These are phyloP conservation scores for Senna tora DNA, from an alignment of 306 rosid genomes.

Conservation along the genomic window DNA sequence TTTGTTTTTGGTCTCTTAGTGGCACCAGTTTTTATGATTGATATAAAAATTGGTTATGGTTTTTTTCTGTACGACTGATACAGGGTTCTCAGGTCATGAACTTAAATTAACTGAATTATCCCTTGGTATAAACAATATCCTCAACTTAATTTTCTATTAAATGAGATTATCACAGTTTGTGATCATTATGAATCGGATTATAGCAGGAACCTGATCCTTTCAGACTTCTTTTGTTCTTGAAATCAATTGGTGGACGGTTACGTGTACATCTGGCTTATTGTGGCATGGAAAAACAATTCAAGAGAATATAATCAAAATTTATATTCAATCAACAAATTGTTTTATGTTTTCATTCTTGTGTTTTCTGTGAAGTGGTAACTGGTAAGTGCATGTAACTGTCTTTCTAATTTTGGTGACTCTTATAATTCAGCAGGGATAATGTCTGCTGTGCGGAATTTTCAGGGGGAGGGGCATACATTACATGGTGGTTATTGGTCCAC, in stretches of 20 bases:
- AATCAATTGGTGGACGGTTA: constrained; percentile 18
- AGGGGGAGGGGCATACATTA: constrained; percentile 51
- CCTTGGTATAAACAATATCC: not conserved
- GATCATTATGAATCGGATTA: not conserved
- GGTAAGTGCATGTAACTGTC: not conserved
- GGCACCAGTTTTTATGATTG: constrained; percentile 24
- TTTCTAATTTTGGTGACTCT: constrained; percentile 21
- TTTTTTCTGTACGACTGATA: constrained; percentile 7
- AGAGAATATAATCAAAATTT: not conserved
- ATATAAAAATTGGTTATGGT: not conserved
- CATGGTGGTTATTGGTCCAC: constrained; percentile 58
- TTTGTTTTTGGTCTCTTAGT: not conserved
- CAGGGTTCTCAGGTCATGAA: not conserved
- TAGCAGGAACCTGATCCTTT: not conserved
- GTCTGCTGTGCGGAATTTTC: constrained; percentile 62
- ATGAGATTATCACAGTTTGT: not conserved
- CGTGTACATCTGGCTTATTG: not conserved
- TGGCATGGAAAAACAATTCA: not conserved
- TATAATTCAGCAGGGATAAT: constrained; percentile 57
- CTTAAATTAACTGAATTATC: not conserved
- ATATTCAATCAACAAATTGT: not conserved
- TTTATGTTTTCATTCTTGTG: not conserved
- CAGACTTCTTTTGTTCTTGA: constrained; percentile 8
- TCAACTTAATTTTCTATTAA: not conserved
- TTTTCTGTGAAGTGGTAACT: not conserved